A percentile compares a stretch with the other conserved stretches of the same genome.
phyloP scores from a whole-genome alignment of 169 alveolate genomes.

The Eimeria necatrix region DNA sequence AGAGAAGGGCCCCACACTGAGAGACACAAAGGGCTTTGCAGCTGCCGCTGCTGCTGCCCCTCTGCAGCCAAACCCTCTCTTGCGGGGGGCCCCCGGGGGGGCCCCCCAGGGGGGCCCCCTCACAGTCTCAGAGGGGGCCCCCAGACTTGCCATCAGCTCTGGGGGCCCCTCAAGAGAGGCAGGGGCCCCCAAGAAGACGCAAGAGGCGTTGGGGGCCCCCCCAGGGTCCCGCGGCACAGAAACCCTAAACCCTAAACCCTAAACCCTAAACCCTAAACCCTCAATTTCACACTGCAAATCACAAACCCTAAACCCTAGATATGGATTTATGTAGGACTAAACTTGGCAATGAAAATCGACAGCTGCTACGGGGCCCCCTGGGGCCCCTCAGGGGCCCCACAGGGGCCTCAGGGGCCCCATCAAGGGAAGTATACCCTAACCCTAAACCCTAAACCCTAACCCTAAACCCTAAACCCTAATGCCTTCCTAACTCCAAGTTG shows the following conservation, averaged over 20 bases:
- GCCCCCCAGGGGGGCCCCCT: not conserved
- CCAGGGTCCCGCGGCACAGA: not conserved
- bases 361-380: not conserved
- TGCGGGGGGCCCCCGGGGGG: constrained; percentile 1
- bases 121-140: not conserved
- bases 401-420: not conserved
- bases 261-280: not conserved
- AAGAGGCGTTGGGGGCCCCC: not conserved
- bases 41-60: constrained; percentile 8
- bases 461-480: not conserved
- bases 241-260: not conserved
- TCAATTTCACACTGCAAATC: too few relatives aligned
- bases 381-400: not conserved
- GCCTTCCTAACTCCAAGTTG: not conserved
- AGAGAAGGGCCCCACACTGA: not conserved
- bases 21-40: not conserved
- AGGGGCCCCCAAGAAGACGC: not conserved
- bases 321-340: not conserved
- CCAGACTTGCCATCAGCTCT: too few relatives aligned
- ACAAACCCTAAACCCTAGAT: not conserved
- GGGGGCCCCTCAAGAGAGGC: not conserved
- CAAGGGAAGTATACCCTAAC: not conserved
- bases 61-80: not conserved
- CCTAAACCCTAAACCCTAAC: constrained; percentile 7
- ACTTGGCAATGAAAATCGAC: not conserved